These are phyloP conservation scores for Melaleuca alternifolia DNA, from an alignment of 345 rosid species.

Conservation along the genomic window DNA sequence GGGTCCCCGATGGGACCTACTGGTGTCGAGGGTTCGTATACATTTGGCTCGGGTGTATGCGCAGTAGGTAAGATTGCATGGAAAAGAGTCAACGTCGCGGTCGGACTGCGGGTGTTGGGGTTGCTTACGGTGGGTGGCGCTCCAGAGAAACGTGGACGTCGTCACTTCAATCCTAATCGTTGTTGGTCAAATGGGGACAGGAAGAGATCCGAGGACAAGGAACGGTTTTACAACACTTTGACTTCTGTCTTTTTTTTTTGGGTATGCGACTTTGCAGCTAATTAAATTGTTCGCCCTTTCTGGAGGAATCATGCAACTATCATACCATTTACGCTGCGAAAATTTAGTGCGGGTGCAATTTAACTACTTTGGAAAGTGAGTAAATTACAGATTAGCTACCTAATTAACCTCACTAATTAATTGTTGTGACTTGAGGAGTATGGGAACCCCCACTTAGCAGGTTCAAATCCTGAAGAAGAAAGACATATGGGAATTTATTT, in stretches of 20 bases:
- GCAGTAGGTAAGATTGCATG: neutral
- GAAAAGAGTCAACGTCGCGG: no score
- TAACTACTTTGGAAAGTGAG: neutral
- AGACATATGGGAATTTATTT: neutral
- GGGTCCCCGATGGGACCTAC: neutral
- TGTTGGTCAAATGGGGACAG: neutral
- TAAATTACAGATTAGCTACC: neutral
- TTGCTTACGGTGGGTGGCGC: neutral
- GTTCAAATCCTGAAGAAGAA: neutral
- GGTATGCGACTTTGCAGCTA: neutral
- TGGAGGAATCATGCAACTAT: neutral
- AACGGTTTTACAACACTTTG: neutral
- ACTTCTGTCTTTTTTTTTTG: neutral
- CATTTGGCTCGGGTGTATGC: neutral
- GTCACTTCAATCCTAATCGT: neutral
- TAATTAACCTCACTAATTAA: neutral
- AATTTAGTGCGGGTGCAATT: neutral
- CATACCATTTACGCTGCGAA: neutral
- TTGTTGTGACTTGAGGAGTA: neutral
- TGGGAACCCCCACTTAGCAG: neutral
- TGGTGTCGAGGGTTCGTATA: neutral
- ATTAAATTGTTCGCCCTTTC: neutral
- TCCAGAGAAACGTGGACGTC: neutral
- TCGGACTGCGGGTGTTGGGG: neutral
- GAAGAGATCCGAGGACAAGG: neutral